Conservation (phyloP, 1,284 basidiomycete species). For the Heterobasidion irregulare region DNA sequence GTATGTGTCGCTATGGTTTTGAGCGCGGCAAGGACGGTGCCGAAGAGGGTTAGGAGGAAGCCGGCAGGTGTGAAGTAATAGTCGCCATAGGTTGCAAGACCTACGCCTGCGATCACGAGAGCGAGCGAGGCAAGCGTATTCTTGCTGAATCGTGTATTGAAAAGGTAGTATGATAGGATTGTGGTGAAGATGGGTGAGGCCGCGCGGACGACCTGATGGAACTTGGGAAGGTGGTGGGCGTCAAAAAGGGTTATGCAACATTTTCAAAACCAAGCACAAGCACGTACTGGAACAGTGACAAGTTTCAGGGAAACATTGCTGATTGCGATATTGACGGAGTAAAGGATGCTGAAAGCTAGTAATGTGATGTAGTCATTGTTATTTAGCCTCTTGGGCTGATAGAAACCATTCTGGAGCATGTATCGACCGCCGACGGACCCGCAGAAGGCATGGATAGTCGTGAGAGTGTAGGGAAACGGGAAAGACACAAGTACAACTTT, state of each 20-base stretch:
- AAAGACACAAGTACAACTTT: slow-evolving; percentile 84
- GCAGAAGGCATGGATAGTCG: slow-evolving; percentile 80
- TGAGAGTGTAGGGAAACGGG: slow-evolving; percentile 89
- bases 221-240: slow-evolving; percentile 34
- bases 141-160: slow-evolving; percentile 41
- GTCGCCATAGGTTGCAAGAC: slow-evolving; percentile 88
- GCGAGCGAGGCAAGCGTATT: slow-evolving; percentile 68
- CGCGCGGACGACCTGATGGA: slow-evolving; percentile 93
- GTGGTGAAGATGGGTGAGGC: slow-evolving; percentile 89
- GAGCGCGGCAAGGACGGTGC: slow-evolving; percentile 82
- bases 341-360: slow-evolving; percentile 76
- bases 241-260: background rate
- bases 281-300: slow-evolving; percentile 83
- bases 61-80: slow-evolving; percentile 83
- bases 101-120: slow-evolving; percentile 87
- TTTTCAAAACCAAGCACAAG: slow-evolving; percentile 12
- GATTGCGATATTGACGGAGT: slow-evolving; percentile 88
- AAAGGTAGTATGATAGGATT: slow-evolving; percentile 55
- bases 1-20: slow-evolving; percentile 89
- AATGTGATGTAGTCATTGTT: slow-evolving; percentile 56
- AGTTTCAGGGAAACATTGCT: slow-evolving; percentile 85
- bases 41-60: slow-evolving; percentile 77
- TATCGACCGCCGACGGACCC: slow-evolving; percentile 75
- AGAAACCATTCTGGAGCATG: slow-evolving; percentile 52
- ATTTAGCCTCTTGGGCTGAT: slow-evolving; percentile 52